These are phyloP conservation scores for Pyrus hybrid DNA, from an alignment of 331 rosid species.

Conservation along the genomic window DNA sequence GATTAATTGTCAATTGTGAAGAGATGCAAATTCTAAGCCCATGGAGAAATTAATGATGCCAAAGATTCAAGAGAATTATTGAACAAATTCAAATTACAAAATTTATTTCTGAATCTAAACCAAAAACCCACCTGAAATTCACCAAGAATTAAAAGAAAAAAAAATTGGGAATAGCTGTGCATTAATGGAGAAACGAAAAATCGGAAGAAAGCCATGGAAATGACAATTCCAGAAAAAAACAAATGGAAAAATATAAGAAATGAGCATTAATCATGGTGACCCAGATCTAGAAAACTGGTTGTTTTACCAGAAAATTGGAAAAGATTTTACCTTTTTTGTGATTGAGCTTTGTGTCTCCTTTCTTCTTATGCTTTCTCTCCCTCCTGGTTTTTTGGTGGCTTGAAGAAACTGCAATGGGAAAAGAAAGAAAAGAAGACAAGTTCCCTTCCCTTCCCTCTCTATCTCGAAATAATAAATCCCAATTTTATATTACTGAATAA, in stretches of 20 bases:
- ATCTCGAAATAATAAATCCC: background rate
- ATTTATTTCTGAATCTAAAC: slow-evolving; percentile 28
- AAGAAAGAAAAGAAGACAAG: background rate
- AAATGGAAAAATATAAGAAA: background rate
- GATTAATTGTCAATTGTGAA: background rate
- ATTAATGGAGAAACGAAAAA: background rate
- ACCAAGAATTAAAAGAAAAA: background rate
- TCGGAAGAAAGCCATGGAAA: background rate
- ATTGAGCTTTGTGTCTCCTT: slow-evolving; percentile 12
- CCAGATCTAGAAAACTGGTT: slow-evolving; percentile 2
- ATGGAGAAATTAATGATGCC: background rate
- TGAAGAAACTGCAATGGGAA: background rate
- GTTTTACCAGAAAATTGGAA: background rate
- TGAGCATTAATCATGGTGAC: background rate
- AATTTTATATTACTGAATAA: background rate
- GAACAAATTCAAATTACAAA: background rate
- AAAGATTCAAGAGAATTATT: background rate
- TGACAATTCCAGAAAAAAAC: background rate
- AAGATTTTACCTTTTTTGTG: background rate
- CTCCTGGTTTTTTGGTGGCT: background rate
- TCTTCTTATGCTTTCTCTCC: background rate
- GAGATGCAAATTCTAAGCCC: background rate
- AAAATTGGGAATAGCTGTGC: background rate
- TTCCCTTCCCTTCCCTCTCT: background rate
- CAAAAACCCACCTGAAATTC: slow-evolving; percentile 22